Evolutionary conservation across 2,329 filamentous ascomycete species (phyloP).

Genomic region (Neofusicoccum ribis): DNA sequence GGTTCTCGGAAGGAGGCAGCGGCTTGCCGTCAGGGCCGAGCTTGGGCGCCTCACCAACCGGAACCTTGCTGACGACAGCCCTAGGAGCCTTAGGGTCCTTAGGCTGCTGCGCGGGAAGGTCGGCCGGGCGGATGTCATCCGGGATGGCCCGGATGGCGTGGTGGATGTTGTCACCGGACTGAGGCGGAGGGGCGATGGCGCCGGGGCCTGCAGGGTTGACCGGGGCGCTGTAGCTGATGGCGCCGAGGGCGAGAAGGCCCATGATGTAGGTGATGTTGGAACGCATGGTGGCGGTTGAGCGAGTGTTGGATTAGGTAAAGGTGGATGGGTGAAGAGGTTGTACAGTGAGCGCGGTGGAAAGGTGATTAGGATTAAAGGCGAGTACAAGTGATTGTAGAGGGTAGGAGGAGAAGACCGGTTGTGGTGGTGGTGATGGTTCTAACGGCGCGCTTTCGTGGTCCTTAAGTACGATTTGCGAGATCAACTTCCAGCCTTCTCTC

Average conservation of each 20-base stretch:
- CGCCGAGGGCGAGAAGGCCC: constrained; percentile 16
- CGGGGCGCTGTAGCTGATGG: constrained; percentile 14
- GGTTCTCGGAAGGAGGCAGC: neutral
- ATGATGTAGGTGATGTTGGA: constrained; percentile 18
- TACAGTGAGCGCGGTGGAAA: neutral
- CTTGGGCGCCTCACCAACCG: neutral
- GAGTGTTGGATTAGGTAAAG: neutral
- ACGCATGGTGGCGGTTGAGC: constrained; percentile 11
- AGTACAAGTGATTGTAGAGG: neutral
- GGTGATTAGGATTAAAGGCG: constrained; percentile 2
- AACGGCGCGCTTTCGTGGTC: neutral
- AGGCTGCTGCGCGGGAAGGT: neutral
- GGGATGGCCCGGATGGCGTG: neutral
- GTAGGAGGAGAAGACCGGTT: neutral
- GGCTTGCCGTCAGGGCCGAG: neutral
- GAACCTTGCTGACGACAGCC: neutral
- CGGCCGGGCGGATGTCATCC: neutral
- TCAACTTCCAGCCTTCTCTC: neutral
- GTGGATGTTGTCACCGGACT: neutral
- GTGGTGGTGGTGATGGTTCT: neutral
- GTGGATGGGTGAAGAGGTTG: neutral
- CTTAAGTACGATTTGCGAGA: neutral
- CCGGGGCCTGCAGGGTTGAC: neutral
- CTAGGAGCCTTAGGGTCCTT: neutral
- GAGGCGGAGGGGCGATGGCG: neutral